Base-by-base conservation (phyloP, 331 rosid species). In the Rosa hybrid region DNA sequence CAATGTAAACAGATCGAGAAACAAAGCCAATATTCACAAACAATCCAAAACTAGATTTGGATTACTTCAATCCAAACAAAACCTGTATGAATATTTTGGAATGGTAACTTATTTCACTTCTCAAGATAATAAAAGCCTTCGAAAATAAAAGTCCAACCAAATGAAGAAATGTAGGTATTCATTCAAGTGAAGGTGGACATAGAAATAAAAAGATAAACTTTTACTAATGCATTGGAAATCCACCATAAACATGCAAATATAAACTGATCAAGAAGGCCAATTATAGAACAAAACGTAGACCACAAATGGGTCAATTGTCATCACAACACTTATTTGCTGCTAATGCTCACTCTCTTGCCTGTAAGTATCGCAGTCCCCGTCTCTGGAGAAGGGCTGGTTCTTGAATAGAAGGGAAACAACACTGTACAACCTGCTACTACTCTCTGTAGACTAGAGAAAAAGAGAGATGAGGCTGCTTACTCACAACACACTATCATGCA, bases 241-340 rank as follows among this genome's bases (percentile, higher is more conserved):
- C 49, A 82, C 2, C 63, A 54, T 21, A 30, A 74, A 20, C 21
- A 44, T 46, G 62, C 59, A 83, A 83, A 78, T 25, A 68, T 42
- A 17, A 72, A 23, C 42, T 42, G 82, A 82, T 78, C 69, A 41
- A 74, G 74, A 56, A 54, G 20, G 77, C 78, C 77, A 25, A 78
- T 10, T 6, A 8, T 48, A 69, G 42, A 69, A 12, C 17, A 59
- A 60, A 83, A 44, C 62, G 34, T 45, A 30, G 49, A 73, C 53
- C 70, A 27, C 21, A 44, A 72, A 38, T 50, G 75, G 18, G 38
- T 78, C 1, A 56, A 72, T 9, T 30, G 30, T 73, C 49, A 27
- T 27, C 30, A 27, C 30, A 27, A 27, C 30, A 27, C 30, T 27
- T 27, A 27, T 27, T 27, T 27, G 30, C 30, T 27, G 30, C 30